phyloP scores from a whole-genome alignment of 805 yeast genomes.

The Lachancea meyersii region DNA sequence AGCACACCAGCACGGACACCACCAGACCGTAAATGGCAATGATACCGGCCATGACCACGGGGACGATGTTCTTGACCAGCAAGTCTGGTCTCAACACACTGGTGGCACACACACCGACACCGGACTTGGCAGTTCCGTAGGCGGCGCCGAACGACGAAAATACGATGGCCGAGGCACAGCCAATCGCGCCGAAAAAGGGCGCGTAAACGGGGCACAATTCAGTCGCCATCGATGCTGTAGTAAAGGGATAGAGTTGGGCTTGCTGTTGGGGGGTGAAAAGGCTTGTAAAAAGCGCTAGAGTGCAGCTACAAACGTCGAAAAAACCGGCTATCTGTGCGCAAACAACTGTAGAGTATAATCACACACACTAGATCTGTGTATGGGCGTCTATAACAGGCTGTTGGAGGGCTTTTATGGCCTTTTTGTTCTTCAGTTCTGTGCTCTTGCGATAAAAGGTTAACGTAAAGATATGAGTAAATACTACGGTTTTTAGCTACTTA shows the following conservation, averaged over 20 bases:
- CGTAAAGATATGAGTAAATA: background rate
- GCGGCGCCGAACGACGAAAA: conserved; percentile 99
- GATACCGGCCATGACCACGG: conserved; percentile 99
- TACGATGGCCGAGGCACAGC: conserved; percentile 98
- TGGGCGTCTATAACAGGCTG: background rate
- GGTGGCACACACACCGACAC: conserved; percentile 98
- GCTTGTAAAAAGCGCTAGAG: background rate
- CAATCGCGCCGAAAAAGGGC: conserved; percentile 98
- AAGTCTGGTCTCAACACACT: conserved; percentile 96
- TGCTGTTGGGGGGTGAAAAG: too few relatives aligned
- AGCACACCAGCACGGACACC: conserved; percentile 90
- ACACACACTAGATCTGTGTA: background rate
- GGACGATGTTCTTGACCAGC: conserved; percentile 87
- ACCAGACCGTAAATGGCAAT: conserved; percentile 97
- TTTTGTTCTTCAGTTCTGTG: background rate
- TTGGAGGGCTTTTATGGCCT: background rate
- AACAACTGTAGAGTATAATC: background rate
- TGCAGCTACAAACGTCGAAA: too few relatives aligned
- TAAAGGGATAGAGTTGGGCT: too few relatives aligned
- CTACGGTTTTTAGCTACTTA: background rate
- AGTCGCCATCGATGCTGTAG: conserved; percentile 29
- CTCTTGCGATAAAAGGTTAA: background rate
- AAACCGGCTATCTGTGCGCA: background rate
- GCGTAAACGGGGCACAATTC: conserved; percentile 40
- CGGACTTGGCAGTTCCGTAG: conserved; percentile 98